Evolutionary conservation across 352 stramenopile species (phyloP), one percentile per base, ranked within the genome.

Genomic region (Pythium plurisporium): DNA sequence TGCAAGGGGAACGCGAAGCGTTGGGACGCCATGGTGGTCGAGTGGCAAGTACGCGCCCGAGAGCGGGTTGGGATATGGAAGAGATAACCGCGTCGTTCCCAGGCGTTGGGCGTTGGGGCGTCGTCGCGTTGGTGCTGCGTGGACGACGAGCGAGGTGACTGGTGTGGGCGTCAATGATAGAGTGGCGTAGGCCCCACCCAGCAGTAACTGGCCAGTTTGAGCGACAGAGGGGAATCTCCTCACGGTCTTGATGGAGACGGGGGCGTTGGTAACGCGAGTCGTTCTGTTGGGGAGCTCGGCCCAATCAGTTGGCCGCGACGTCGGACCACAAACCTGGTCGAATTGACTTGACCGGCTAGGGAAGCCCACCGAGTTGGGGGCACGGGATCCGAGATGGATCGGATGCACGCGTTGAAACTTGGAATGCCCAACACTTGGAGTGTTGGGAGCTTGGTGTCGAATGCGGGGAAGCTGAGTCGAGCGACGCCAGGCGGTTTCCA

Each of bases 1-100:
- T 80, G 55, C 59, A 85, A 57, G 17, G 79, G 79, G 62, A 89
- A 89, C 31, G 41, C 50, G 53, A 55, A 56, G 27, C 59, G 50
- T 38, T 66, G 58, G 29, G 58, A 59, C 25, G 58, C 46, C 58
- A 59, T 53, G 37, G 9, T 25, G 26, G 17, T 45, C 25, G 15
- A 26, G 34, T 23, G 33, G 22, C 20, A 27, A 7, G 29, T 22
- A 15, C 25, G 29, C 22, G n/a, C 4, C 9, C 5, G n/a, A n/a
- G n/a, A 26, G 29, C 29, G 26, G 17, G 43, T 50, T 33, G 29
- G 29, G 19, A 27, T 44, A 44, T 44, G 38, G 26, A 15, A n/a
- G n/a, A n/a, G n/a, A n/a, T n/a, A n/a, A n/a, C n/a, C n/a, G n/a
- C n/a, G n/a, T n/a, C n/a, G n/a, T n/a, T n/a, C n/a, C n/a, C n/a